phyloP scores from a whole-genome alignment of 202 grass and related monocot genomes.

The Cymbopogon flexuosus region DNA sequence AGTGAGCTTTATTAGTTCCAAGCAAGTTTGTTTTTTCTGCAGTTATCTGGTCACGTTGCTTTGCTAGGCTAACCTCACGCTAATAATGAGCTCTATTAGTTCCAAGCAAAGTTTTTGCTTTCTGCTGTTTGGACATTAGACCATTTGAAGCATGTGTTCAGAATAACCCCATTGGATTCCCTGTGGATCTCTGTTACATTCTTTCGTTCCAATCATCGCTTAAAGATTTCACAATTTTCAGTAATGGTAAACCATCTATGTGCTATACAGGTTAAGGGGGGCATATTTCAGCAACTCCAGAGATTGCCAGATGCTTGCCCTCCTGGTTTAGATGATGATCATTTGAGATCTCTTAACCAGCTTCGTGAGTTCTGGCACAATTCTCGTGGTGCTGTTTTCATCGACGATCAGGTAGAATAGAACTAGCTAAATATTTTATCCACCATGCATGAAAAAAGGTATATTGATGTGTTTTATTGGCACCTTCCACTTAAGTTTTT shows the following conservation, averaged over 20 bases:
- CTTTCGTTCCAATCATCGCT: neutral
- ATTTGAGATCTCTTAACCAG: slow-evolving; percentile 61
- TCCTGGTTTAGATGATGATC: slow-evolving; percentile 48
- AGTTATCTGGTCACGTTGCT: neutral
- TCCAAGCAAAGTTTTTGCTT: slow-evolving; percentile 9
- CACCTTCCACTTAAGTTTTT: neutral
- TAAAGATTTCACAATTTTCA: slow-evolving; percentile 19
- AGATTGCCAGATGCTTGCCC: slow-evolving; percentile 63
- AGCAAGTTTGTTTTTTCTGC: slow-evolving; percentile 17
- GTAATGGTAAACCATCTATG: slow-evolving; percentile 22
- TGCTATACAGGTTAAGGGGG: slow-evolving; percentile 48
- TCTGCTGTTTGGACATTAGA: neutral
- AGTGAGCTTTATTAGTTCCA: neutral
- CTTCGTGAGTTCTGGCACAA: slow-evolving; percentile 81
- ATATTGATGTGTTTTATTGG: neutral
- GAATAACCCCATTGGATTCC: neutral
- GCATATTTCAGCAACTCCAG: slow-evolving; percentile 47
- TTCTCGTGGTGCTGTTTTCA: slow-evolving; percentile 56
- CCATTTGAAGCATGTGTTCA: neutral
- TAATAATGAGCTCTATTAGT: slow-evolving; percentile 7
- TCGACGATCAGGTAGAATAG: slow-evolving; percentile 71
- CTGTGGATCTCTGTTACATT: neutral
- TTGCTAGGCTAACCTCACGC: neutral
- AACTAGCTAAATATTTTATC: slow-evolving; percentile 26
- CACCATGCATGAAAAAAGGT: neutral